These are phyloP conservation scores for Penicillium desertorum DNA, from an alignment of 495 filamentous ascomycete species.

Conservation along the genomic window DNA sequence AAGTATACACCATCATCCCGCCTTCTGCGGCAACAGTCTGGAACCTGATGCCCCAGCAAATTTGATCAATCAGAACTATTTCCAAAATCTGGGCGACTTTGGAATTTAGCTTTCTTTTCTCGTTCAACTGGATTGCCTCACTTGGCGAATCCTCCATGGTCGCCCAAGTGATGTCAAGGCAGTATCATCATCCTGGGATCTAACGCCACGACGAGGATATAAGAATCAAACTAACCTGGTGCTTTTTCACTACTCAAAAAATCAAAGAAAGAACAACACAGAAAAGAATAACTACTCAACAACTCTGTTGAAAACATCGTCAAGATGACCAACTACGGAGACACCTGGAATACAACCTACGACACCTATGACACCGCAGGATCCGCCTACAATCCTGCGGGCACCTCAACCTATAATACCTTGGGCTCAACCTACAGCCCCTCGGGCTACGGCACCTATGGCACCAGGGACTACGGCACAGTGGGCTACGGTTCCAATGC, in stretches of 20 bases:
- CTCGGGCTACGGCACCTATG: constrained; percentile 25
- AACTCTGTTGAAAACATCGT: constrained; percentile 1
- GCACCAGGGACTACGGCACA: constrained; percentile 38
- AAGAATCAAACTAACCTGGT: constrained; percentile 4
- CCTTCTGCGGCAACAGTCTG: constrained; percentile 20
- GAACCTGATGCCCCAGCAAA: constrained; percentile 8
- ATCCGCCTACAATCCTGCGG: constrained; percentile 16
- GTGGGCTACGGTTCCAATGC: constrained; percentile 42
- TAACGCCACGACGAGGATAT: constrained; percentile 15
- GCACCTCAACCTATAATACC: constrained; percentile 17
- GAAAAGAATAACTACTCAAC: background rate
- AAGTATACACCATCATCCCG: constrained; percentile 13
- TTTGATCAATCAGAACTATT: constrained; percentile 4
- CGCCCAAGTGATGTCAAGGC: constrained; percentile 22
- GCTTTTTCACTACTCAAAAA: background rate
- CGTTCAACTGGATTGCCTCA: constrained; percentile 14
- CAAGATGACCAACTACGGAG: constrained; percentile 28
- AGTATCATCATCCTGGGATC: constrained; percentile 13
- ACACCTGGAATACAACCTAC: constrained; percentile 15
- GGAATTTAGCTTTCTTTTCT: background rate
- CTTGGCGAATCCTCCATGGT: constrained; percentile 5
- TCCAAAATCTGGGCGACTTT: background rate
- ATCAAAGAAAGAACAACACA: background rate
- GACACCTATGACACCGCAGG: constrained; percentile 20
- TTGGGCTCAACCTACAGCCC: constrained; percentile 24